Percentiles rank a stretch among this genome's conserved stretches.
Evolutionary conservation across 495 filamentous ascomycete genomes (phyloP).

Genomic region (Pyrenopolyporus hunteri): DNA sequence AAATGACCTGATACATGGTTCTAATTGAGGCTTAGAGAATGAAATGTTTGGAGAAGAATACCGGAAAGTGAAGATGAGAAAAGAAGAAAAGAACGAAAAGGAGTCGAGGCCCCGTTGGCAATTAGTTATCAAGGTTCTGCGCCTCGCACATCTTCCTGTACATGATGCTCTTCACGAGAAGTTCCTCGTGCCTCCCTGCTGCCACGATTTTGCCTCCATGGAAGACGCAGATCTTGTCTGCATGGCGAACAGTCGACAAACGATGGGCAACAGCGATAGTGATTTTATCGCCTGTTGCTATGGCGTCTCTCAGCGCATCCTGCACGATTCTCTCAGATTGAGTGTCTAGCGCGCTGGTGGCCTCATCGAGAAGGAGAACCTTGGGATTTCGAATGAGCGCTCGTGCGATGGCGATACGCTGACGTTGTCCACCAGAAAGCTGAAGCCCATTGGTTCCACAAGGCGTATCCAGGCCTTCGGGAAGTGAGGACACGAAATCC

Average conservation of each 20-base stretch:
- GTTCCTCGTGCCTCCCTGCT: conserved; percentile 56
- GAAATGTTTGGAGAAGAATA: no score
- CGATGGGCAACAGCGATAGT: conserved; percentile 75
- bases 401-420: conserved; percentile 75
- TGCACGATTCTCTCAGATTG: conserved; percentile 75
- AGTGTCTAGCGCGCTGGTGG: conserved; percentile 76
- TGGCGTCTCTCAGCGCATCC: conserved; percentile 67
- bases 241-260: conserved; percentile 58
- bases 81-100: no score
- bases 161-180: conserved; percentile 54
- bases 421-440: conserved; percentile 79
- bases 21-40: no score
- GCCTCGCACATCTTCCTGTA: conserved; percentile 44
- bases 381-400: conserved; percentile 74
- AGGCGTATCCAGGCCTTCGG: conserved; percentile 61
- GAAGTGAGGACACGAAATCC: not conserved
- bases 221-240: conserved; percentile 61
- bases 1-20: no score
- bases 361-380: conserved; percentile 78
- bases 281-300: conserved; percentile 58
- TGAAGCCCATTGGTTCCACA: conserved; percentile 66
- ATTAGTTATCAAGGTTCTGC: no score
- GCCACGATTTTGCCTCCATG: conserved; percentile 59
- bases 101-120: no score
- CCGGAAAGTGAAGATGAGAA: no score